These are phyloP conservation scores for Termitomyces sp. DNA, from an alignment of 768 basidiomycete species.

Conservation along the genomic window DNA sequence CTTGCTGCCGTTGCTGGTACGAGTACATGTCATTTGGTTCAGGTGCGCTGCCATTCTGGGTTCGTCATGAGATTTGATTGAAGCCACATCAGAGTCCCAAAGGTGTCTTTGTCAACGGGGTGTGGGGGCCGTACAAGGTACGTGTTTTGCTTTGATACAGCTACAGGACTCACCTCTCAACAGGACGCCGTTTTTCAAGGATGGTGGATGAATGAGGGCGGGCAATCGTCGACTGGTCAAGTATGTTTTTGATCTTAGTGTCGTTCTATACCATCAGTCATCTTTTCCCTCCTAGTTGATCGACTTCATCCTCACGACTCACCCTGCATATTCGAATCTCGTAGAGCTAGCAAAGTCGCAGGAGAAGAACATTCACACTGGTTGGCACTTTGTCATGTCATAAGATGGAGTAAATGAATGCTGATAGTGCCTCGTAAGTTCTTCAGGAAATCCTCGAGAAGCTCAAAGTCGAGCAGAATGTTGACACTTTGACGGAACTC, in stretches of 20 bases:
- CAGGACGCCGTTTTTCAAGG: slow-evolving; percentile 88
- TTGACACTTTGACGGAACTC: slow-evolving; percentile 71
- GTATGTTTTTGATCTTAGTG: slow-evolving; percentile 28
- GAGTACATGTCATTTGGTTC: slow-evolving; percentile 93
- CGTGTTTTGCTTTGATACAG: neutral
- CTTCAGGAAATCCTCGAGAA: slow-evolving; percentile 72
- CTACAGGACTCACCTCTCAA: neutral
- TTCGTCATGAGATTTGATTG: neutral
- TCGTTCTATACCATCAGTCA: neutral
- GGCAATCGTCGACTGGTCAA: slow-evolving; percentile 98
- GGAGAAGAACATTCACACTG: slow-evolving; percentile 53
- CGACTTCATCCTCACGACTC: slow-evolving; percentile 91
- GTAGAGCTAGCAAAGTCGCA: slow-evolving; percentile 58
- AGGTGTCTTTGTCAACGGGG: slow-evolving; percentile 84
- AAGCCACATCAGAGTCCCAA: slow-evolving; percentile 55
- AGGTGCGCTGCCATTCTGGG: slow-evolving; percentile 37
- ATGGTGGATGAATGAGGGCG: slow-evolving; percentile 99
- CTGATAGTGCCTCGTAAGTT: slow-evolving; percentile 36
- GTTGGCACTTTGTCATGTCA: slow-evolving; percentile 27
- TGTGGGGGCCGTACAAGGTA: slow-evolving; percentile 90
- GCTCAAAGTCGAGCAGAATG: slow-evolving; percentile 51
- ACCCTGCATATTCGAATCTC: slow-evolving; percentile 77
- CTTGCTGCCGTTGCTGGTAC: slow-evolving; percentile 95
- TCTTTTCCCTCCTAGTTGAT: slow-evolving; percentile 57
- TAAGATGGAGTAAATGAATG: neutral